Evolutionary conservation across 768 basidiomycete species (phyloP).

Genomic region (Boletellus ananas): DNA sequence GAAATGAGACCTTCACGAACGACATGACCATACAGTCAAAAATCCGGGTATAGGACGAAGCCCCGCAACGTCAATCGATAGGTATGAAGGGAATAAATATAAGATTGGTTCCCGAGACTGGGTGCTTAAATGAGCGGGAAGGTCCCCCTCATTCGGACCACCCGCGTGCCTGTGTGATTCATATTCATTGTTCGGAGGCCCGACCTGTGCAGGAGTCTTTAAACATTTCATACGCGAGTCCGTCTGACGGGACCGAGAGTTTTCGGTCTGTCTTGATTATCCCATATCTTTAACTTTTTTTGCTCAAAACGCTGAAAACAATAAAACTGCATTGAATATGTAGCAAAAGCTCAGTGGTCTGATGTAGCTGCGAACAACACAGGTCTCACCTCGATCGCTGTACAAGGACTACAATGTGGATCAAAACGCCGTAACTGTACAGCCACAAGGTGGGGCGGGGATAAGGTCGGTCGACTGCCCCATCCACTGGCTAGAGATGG

Average conservation of each 20-base stretch:
- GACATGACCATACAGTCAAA: conserved; percentile 16
- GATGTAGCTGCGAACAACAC: conserved; percentile 15
- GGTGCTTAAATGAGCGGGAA: conserved; percentile 19
- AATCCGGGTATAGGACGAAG: conserved; percentile 36
- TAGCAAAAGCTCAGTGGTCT: conserved; percentile 3
- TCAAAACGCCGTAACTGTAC: conserved; percentile 1
- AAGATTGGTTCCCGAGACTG: neutral
- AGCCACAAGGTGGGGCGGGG: conserved; percentile 4
- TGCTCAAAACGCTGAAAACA: too few relatives aligned
- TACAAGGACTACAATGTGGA: conserved; percentile 12
- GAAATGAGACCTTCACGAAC: conserved; percentile 13
- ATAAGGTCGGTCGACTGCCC: neutral
- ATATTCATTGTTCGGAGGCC: conserved; percentile 22
- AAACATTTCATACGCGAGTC: conserved; percentile 1
- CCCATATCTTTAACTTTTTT: too few relatives aligned
- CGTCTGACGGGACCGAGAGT: conserved; percentile 9
- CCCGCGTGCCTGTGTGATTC: conserved; percentile 1
- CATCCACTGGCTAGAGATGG: neutral
- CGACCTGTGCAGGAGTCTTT: conserved; percentile 1
- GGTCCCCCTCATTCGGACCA: conserved; percentile 10
- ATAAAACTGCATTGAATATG: conserved; percentile 14
- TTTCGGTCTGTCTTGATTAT: conserved; percentile 3
- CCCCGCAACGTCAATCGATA: conserved; percentile 40
- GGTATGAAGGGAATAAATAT: conserved; percentile 11
- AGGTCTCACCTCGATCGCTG: conserved; percentile 33